A percentile compares a stretch with the other conserved stretches of the same genome.
Evolutionary conservation across 2,329 filamentous ascomycete genomes (phyloP).

Genomic region (Botrytis hyacinthi): DNA sequence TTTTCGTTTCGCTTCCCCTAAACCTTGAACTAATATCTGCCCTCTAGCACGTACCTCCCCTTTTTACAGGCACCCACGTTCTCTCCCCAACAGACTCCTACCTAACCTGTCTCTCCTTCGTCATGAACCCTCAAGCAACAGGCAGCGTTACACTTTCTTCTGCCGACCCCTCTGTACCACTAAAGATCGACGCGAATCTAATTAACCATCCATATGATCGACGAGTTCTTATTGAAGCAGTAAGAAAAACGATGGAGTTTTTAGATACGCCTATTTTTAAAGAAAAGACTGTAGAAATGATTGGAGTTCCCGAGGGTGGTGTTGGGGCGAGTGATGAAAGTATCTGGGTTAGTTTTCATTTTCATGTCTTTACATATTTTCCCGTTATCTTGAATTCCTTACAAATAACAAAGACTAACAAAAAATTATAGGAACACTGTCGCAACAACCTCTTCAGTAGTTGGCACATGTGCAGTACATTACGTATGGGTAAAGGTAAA

Average conservation of each 20-base stretch:
- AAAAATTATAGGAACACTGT: not conserved
- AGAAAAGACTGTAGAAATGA: conserved; percentile 11
- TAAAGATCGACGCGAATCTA: conserved; percentile 61
- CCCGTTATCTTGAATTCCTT: too few relatives aligned
- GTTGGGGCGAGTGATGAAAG: not conserved
- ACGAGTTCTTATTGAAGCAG: conserved; percentile 48
- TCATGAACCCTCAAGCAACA: conserved; percentile 55
- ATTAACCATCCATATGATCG: conserved; percentile 54
- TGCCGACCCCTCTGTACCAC: conserved; percentile 60
- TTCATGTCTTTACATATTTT: not conserved
- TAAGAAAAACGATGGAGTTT: conserved; percentile 26
- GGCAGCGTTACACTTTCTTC: conserved; percentile 62
- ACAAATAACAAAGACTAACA: not conserved
- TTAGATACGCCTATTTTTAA: not conserved
- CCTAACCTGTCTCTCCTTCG: conserved; percentile 46
- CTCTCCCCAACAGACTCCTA: conserved; percentile 43
- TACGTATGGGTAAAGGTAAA: not conserved
- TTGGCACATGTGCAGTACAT: conserved; percentile 12
- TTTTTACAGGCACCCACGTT: conserved; percentile 41
- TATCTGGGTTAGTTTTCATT: conserved; percentile 7
- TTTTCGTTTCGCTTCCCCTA: not conserved
- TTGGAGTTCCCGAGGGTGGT: not conserved
- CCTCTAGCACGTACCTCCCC: conserved; percentile 29
- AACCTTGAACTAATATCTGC: not conserved
- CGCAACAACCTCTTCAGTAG: not conserved